Evolutionary conservation across 192 early-diverging fungal genomes (phyloP).

Genomic region (Dispira parvispora): DNA sequence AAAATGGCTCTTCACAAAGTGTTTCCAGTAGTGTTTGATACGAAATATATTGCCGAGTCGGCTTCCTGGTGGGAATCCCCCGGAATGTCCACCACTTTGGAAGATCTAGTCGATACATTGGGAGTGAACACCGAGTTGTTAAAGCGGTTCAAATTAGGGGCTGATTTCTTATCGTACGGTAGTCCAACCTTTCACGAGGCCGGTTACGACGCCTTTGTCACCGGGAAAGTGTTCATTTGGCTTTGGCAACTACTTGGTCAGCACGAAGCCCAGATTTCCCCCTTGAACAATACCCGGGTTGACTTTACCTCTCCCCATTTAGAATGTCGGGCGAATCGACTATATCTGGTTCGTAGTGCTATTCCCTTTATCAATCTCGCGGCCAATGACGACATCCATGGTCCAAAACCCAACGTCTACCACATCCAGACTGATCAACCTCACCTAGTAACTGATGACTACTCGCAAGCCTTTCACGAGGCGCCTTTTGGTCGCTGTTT

Average conservation of each 20-base stretch:
- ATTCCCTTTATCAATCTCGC: neutral
- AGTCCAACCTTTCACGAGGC: slow-evolving; percentile 64
- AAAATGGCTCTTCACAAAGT: slow-evolving; percentile 35
- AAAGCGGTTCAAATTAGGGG: slow-evolving; percentile 24
- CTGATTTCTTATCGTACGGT: slow-evolving; percentile 29
- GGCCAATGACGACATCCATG: neutral
- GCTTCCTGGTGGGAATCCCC: slow-evolving; percentile 18
- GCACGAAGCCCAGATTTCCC: neutral
- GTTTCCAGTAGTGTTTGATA: slow-evolving; percentile 30
- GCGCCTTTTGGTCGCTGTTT: neutral
- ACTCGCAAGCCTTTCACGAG: neutral
- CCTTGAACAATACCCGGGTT: neutral
- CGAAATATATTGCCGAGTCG: slow-evolving; percentile 29
- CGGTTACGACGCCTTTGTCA: slow-evolving; percentile 82
- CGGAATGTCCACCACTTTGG: slow-evolving; percentile 21
- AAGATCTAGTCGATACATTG: slow-evolving; percentile 22
- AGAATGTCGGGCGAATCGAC: neutral
- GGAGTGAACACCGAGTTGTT: slow-evolving; percentile 12
- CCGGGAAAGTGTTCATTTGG: slow-evolving; percentile 61
- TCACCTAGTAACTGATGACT: neutral
- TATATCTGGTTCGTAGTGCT: neutral
- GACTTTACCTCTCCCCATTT: neutral
- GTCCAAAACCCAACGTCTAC: slow-evolving; percentile 2
- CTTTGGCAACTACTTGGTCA: slow-evolving; percentile 28
- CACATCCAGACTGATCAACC: neutral